Conservation (phyloP, 164 flowering plant genomes). For the Nymphaea thermarum region DNA sequence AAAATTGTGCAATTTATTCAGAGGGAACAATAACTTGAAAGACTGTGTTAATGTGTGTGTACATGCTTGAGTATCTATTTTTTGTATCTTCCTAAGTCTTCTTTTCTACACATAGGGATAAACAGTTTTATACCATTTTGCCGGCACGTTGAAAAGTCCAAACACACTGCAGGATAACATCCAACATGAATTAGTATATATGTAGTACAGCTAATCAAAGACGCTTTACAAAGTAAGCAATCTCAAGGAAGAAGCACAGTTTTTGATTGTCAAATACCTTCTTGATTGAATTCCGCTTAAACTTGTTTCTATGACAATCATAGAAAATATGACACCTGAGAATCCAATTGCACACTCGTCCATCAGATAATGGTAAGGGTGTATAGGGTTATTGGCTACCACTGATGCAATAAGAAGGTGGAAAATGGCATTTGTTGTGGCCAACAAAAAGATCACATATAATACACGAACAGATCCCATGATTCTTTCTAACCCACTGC, state of each 20-base stretch:
- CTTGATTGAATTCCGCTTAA: constrained; percentile 81
- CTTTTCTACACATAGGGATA: background rate
- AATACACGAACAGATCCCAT: constrained; percentile 90
- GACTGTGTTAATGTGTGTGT: too few relatives aligned
- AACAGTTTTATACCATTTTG: constrained; percentile 46
- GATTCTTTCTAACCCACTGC: constrained; percentile 92
- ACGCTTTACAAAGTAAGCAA: too few relatives aligned
- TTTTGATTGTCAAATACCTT: constrained; percentile 39
- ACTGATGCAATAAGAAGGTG: constrained; percentile 66
- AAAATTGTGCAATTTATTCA: background rate
- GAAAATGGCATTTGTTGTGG: constrained; percentile 69
- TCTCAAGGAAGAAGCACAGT: too few relatives aligned
- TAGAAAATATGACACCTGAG: constrained; percentile 89
- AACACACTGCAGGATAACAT: constrained; percentile 58
- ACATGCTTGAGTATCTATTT: too few relatives aligned
- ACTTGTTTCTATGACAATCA: constrained; percentile 95
- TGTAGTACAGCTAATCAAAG: too few relatives aligned
- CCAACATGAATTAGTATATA: too few relatives aligned
- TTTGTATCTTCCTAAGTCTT: too few relatives aligned
- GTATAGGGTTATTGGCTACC: constrained; percentile 58
- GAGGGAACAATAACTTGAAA: too few relatives aligned
- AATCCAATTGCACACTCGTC: constrained; percentile 90
- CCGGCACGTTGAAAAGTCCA: constrained; percentile 95
- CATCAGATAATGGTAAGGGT: constrained; percentile 28
- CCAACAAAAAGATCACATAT: constrained; percentile 50